phyloP scores from a whole-genome alignment of 2,329 filamentous ascomycete species.

The Scedosporium apiospermum region DNA sequence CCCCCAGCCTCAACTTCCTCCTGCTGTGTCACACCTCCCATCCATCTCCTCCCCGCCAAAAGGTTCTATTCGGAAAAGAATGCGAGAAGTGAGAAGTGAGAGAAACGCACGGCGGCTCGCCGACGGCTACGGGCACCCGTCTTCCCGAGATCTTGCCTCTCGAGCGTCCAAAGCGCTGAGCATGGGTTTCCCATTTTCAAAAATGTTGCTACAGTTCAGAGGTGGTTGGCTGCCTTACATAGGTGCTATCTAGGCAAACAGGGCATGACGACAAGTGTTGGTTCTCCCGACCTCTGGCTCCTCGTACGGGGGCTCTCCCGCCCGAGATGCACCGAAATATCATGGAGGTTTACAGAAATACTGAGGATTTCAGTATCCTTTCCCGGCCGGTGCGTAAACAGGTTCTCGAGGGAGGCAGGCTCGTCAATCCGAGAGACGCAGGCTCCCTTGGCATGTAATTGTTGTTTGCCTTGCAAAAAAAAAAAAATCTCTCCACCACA shows the following conservation, averaged over 20 bases:
- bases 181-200: neutral
- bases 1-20: neutral
- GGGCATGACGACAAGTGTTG: neutral
- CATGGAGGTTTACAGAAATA: no score
- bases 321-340: neutral
- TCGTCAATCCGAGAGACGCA: no score
- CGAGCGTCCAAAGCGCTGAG: neutral
- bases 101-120: neutral
- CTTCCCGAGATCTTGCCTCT: neutral
- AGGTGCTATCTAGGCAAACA: neutral
- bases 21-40: neutral
- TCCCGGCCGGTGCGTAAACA: no score
- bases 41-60: neutral
- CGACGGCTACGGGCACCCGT: neutral
- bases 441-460: no score
- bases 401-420: no score
- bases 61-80: neutral
- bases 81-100: neutral
- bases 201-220: neutral
- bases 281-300: neutral
- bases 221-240: neutral
- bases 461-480: no score
- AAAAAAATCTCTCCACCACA: no score
- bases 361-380: no score
- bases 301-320: neutral